Conservation (phyloP, 495 filamentous ascomycete genomes). For the Podospora fimiseda region DNA sequence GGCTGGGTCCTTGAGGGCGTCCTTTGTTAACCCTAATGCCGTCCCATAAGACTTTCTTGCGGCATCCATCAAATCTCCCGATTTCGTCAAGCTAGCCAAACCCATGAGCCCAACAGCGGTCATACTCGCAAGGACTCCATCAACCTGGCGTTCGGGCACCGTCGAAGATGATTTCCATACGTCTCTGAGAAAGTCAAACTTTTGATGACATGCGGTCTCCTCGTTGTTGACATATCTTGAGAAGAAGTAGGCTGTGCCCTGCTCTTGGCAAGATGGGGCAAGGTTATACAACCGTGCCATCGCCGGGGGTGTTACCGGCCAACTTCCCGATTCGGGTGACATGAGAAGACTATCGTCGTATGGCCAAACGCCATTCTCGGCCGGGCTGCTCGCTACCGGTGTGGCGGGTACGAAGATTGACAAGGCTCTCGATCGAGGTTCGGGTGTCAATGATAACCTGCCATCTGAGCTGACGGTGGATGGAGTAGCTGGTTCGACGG, state of each 20-base stretch:
- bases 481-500: slow-evolving; percentile 11
- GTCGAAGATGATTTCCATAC: slow-evolving; percentile 30
- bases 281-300: slow-evolving; percentile 28
- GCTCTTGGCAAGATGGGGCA: slow-evolving; percentile 27
- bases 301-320: slow-evolving; percentile 27
- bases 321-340: slow-evolving; percentile 31
- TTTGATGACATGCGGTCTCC: slow-evolving; percentile 33
- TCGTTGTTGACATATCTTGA: slow-evolving; percentile 32
- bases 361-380: slow-evolving; percentile 9
- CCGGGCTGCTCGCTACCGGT: slow-evolving; percentile 14
- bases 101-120: slow-evolving; percentile 46
- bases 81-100: slow-evolving; percentile 36
- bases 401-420: slow-evolving; percentile 19
- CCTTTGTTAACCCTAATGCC: slow-evolving; percentile 43
- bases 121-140: slow-evolving; percentile 37
- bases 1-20: slow-evolving; percentile 45
- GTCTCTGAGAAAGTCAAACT: slow-evolving; percentile 36
- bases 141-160: slow-evolving; percentile 22
- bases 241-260: slow-evolving; percentile 36
- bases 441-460: slow-evolving; percentile 21
- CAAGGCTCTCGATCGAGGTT: slow-evolving; percentile 15
- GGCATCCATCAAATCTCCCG: slow-evolving; percentile 34
- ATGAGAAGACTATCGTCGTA: slow-evolving; percentile 24
- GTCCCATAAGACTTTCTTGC: slow-evolving; percentile 44
- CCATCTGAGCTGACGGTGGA: slow-evolving; percentile 14